These are phyloP conservation scores for Penicillium palitans DNA, from an alignment of 2,329 filamentous ascomycete genomes.

Conservation along the genomic window DNA sequence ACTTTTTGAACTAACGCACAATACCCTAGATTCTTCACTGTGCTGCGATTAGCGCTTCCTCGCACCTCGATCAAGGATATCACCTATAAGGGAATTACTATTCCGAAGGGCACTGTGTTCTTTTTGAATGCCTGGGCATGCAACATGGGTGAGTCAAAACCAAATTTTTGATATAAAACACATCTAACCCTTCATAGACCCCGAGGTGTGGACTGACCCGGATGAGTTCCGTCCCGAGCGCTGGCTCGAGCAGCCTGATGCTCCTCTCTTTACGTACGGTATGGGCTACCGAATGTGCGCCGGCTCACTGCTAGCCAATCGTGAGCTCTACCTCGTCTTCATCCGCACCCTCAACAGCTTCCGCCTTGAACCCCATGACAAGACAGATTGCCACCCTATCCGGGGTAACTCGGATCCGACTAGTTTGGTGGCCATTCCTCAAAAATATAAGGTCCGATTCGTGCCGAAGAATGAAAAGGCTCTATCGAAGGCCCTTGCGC, in stretches of 20 bases:
- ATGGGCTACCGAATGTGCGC: constrained; percentile 69
- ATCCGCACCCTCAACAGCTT: constrained; percentile 64
- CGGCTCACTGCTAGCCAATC: constrained; percentile 62
- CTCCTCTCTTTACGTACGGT: constrained; percentile 65
- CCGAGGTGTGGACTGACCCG: constrained; percentile 59
- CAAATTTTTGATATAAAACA: not conserved
- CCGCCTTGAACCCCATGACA: constrained; percentile 55
- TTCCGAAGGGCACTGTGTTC: constrained; percentile 63
- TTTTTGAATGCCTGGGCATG: constrained; percentile 69
- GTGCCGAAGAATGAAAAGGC: constrained; percentile 54
- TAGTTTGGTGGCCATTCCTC: constrained; percentile 62
- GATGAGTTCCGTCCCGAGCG: constrained; percentile 61
- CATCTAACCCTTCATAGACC: constrained; percentile 39
- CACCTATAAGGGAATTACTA: constrained; percentile 56
- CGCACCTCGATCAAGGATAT: constrained; percentile 62
- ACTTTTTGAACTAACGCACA: constrained; percentile 8
- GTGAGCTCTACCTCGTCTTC: constrained; percentile 65
- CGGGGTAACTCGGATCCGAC: constrained; percentile 61
- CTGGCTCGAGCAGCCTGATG: constrained; percentile 64
- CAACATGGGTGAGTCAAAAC: constrained; percentile 58
- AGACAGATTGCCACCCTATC: constrained; percentile 61
- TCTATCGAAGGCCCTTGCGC: constrained; percentile 46
- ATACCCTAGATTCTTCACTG: constrained; percentile 56
- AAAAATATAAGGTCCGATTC: constrained; percentile 59
- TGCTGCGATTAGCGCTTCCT: constrained; percentile 63